Conservation (phyloP, 2,329 filamentous ascomycete species). For the Xylaria sp. region DNA sequence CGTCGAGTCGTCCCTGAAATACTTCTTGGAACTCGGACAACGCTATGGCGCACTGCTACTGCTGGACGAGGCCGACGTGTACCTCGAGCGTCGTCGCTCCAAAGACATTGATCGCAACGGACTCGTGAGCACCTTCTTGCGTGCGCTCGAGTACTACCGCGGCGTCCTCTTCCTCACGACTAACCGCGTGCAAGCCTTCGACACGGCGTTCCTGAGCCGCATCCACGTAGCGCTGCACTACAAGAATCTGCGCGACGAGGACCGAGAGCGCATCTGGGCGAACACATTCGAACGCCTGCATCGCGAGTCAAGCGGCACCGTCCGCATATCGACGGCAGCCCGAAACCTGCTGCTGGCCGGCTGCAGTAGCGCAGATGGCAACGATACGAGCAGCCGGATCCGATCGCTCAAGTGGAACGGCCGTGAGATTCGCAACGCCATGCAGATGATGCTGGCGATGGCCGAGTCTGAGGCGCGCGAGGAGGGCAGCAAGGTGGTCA, state of each 20-base stretch:
- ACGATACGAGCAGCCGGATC: conserved; percentile 37
- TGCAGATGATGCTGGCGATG: conserved; percentile 47
- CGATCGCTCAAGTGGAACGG: conserved; percentile 52
- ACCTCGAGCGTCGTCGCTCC: conserved; percentile 62
- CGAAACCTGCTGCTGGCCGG: conserved; percentile 53
- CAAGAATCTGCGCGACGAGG: conserved; percentile 53
- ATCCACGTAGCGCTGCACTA: conserved; percentile 62
- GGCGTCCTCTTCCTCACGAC: conserved; percentile 63
- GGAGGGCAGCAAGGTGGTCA: conserved; percentile 46
- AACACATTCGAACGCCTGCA: conserved; percentile 58
- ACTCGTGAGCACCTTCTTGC: conserved; percentile 60
- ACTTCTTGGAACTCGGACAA: conserved; percentile 60
- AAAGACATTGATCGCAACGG: conserved; percentile 58
- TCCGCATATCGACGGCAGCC: conserved; percentile 53
- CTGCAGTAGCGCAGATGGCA: conserved; percentile 48
- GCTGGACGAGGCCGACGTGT: conserved; percentile 70
- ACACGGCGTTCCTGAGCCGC: conserved; percentile 58
- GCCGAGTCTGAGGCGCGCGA: conserved; percentile 45
- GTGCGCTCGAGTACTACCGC: conserved; percentile 61
- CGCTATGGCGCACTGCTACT: conserved; percentile 63
- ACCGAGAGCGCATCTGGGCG: conserved; percentile 58
- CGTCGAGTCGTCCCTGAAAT: conserved; percentile 57
- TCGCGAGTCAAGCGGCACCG: conserved; percentile 52
- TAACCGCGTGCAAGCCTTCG: conserved; percentile 59
- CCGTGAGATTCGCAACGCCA: conserved; percentile 50